phyloP scores from a whole-genome alignment of 495 filamentous ascomycete species.

The Cetradonia linearis region DNA sequence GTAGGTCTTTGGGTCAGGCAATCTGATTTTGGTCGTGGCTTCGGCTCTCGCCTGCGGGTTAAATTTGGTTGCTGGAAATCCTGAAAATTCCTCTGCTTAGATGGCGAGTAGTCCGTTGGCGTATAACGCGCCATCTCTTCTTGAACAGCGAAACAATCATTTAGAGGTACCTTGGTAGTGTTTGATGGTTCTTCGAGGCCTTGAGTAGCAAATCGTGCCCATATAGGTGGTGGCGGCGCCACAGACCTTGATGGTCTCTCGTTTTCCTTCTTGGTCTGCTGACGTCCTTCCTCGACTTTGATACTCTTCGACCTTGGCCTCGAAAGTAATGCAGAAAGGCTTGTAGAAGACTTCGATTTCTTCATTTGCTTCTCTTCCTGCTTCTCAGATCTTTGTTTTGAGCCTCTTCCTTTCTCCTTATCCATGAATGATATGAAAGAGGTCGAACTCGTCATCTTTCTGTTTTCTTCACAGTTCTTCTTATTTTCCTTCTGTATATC shows the following conservation, averaged over 20 bases:
- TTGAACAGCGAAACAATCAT: constrained; percentile 37
- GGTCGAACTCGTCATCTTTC: constrained; percentile 57
- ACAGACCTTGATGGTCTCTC: constrained; percentile 41
- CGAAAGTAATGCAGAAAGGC: constrained; percentile 54
- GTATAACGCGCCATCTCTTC: constrained; percentile 55
- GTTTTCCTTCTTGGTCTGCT: constrained; percentile 71
- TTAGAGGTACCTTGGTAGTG: constrained; percentile 30
- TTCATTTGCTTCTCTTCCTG: constrained; percentile 44
- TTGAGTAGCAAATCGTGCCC: constrained; percentile 56
- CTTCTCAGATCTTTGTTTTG: constrained; percentile 33
- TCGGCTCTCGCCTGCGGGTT: constrained; percentile 30
- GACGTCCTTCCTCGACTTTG: constrained; percentile 30
- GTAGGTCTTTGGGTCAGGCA: constrained; percentile 32
- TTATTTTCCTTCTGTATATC: constrained; percentile 14
- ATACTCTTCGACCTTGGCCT: constrained; percentile 51
- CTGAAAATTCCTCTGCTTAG: constrained; percentile 56
- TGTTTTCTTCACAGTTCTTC: constrained; percentile 34
- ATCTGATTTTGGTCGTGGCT: constrained; percentile 46
- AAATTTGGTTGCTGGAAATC: constrained; percentile 49
- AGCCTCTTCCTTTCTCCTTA: constrained; percentile 47
- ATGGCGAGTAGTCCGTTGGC: constrained; percentile 49
- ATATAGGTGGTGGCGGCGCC: constrained; percentile 59
- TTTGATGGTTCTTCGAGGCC: constrained; percentile 34
- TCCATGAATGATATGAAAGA: constrained; percentile 51
- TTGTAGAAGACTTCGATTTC: constrained; percentile 77